Base-by-base conservation (phyloP, 2,329 filamentous ascomycete species). In the Pestalotiopsis sp. region DNA sequence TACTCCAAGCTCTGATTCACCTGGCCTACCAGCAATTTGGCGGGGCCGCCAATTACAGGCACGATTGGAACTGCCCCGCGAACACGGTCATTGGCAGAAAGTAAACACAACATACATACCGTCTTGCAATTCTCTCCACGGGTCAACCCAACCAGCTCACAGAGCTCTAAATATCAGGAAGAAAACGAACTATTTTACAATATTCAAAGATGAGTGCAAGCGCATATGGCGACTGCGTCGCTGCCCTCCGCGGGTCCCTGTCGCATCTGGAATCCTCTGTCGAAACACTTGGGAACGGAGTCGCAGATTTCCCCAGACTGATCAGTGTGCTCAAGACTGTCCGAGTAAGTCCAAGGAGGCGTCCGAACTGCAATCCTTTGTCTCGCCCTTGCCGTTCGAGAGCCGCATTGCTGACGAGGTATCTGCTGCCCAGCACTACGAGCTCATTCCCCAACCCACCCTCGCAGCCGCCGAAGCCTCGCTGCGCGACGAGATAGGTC, bases 401-500 rank as follows among this genome's bases (percentile, higher is more conserved):
- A 31, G 31, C 31, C 31, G 31, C 31, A 36, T 36, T 17, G 7
- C 7, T 61, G 27, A 61, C 27, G 17, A 27, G 17, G 59, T 38
- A 39, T 7, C 59, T 27, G 20, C 57, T 60, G 70, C 45, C 45
- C 70, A 97, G 91, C 95, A 97, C 83, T 98, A 97, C 81, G 95
- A 98, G 80, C 90, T 97, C 57, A 93, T 97, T 74, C 93, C 94
- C 17, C 93, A 97, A 78, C 89, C 92, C 13, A 93, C 93, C 65
- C 89, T 98, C 59, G 90, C 91, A 70, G 88, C 91, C 71, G 95
- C 95, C 39, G 95, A 98, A 80, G 86, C 93, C 73, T 91, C 93
- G 4, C 89, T 98, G 20, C 91, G 94, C 74, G 92, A 93, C 75
- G 94, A 97, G 78, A 96, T 97, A 73, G 91, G 92, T n/a, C 95